phyloP scores from a whole-genome alignment of 257 asterid species.

The Cynanchum wilfordii region DNA sequence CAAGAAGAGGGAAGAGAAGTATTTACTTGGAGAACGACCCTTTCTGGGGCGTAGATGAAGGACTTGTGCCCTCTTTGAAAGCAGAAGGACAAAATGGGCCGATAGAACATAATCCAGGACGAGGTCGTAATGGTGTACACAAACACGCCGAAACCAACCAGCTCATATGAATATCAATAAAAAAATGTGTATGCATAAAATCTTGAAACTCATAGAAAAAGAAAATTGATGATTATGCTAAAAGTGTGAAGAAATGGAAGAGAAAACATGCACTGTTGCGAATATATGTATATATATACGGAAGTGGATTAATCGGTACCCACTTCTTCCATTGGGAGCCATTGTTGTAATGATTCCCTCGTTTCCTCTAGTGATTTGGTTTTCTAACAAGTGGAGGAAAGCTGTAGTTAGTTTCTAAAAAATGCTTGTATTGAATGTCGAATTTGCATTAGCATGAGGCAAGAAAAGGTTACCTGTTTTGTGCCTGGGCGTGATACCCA shows the following conservation, averaged over 20 bases:
- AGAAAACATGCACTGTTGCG: background rate
- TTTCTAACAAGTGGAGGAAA: constrained; percentile 36
- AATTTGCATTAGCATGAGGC: background rate
- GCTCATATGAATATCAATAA: background rate
- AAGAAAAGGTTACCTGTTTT: constrained; percentile 44
- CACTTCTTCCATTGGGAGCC: constrained; percentile 99
- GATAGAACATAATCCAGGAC: constrained; percentile 57
- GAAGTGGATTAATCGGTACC: constrained; percentile 91
- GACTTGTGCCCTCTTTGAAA: constrained; percentile 57
- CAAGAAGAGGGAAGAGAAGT: too few species aligned
- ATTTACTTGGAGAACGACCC: constrained; percentile 19
- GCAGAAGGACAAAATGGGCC: constrained; percentile 82
- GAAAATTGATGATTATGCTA: too few species aligned
- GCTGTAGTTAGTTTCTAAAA: background rate
- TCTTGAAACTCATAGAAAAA: background rate
- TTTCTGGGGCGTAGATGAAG: constrained; percentile 47
- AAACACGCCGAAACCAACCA: constrained; percentile 94
- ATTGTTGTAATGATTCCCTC: constrained; percentile 77
- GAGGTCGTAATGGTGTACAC: constrained; percentile 89
- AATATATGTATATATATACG: constrained; percentile 2
- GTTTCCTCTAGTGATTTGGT: constrained; percentile 82
- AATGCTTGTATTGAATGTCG: too few species aligned
- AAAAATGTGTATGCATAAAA: background rate
- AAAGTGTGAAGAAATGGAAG: background rate
- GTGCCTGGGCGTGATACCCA: constrained; percentile 91